phyloP scores from a whole-genome alignment of 257 asterid genomes.

The Orobanche coerulescens region DNA sequence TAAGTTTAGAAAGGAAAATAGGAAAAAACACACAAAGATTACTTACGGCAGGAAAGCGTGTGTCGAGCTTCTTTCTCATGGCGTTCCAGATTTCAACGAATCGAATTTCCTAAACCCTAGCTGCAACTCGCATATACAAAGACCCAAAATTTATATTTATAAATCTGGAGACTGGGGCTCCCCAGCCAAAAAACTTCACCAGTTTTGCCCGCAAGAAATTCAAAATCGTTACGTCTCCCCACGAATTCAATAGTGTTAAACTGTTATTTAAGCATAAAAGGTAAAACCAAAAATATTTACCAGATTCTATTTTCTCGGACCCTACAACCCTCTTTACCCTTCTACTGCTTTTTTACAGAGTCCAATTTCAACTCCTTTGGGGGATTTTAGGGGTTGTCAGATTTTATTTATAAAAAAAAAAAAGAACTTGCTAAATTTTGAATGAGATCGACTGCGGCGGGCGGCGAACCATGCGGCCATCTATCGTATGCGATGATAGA shows the following conservation, averaged over 20 bases:
- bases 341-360: not conserved
- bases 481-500: not conserved
- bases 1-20: not conserved
- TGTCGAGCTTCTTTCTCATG: slow-evolving; percentile 67
- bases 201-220: not conserved
- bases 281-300: no score
- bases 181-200: not conserved
- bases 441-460: not conserved
- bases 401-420: no score
- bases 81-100: slow-evolving; percentile 20
- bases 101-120: slow-evolving; percentile 33
- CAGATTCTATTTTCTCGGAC: not conserved
- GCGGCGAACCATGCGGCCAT: not conserved
- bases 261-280: no score
- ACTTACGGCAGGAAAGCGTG: slow-evolving; percentile 76
- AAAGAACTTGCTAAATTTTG: no score
- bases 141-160: not conserved
- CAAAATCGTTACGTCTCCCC: not conserved
- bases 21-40: not conserved
- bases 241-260: not conserved
- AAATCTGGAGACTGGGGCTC: no score
- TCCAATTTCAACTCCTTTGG: not conserved
- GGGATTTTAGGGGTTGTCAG: not conserved
- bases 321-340: not conserved
- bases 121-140: slow-evolving; percentile 4